Base-by-base conservation (phyloP, 2,329 filamentous ascomycete genomes). In the Fusarium sarcochroum region DNA sequence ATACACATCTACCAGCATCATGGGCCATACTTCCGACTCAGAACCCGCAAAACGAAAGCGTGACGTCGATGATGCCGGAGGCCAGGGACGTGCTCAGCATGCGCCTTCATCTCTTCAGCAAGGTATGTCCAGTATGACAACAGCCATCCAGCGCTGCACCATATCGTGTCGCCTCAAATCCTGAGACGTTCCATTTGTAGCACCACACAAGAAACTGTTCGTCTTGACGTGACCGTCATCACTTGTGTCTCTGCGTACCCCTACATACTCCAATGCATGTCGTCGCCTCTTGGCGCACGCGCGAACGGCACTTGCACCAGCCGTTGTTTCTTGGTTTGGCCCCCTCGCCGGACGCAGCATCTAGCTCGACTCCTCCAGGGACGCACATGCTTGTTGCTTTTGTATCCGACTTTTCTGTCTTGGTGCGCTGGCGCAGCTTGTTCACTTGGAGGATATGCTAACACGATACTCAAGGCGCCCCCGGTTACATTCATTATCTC, bases 401-500 rank as follows among this genome's bases (percentile, higher is more conserved):
- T 58, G 69, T 71, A 66, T 71, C 68, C 49, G 53, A 47, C 55
- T 66, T 50, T 58, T 60, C 55, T 58, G 59, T 63, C 65, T 63
- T 68, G 58, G 60, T 71, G 47, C 58, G 51, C 56, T 62, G 46
- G 58, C 62, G 54, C 49, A 57, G 57, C 54, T 71, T 65, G 61
- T 63, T 51, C 42, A 42, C 61, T 64, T 58, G 52, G 62, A 60
- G 59, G 55, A 63, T 57, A 49, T 68, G 65, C 72, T 74, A 71
- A 74, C 70, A 46, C 41, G 30, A 51, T 40, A 55, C 62, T 48
- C 47, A 73, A 73, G 70, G 68, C 50, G 49, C 51, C 23, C 54
- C 64, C 40, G 70, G 73, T 21, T 80, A 81, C 48, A 87, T 89
- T 73, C 87, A 88, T 64, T 89, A 88, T 73, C 75, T 88, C 40